A percentile compares a stretch with the other conserved stretches of the same genome.
These are phyloP conservation scores for Exophiala dermatitidis DNA, from an alignment of 2,329 filamentous ascomycete species.

Conservation along the genomic window DNA sequence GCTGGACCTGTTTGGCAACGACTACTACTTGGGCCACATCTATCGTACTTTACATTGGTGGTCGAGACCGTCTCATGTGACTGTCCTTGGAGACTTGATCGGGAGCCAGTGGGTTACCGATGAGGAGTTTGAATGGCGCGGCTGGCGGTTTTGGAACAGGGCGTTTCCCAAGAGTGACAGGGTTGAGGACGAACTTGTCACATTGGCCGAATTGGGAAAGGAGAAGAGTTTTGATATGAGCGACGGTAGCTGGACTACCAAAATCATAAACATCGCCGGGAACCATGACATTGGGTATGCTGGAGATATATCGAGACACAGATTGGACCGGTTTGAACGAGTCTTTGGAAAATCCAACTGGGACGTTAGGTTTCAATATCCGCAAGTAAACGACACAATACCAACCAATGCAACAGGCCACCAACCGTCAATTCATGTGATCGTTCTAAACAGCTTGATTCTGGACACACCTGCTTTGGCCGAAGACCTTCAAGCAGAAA, in stretches of 20 bases:
- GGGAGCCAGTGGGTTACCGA: slow-evolving; percentile 93
- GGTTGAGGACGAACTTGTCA: slow-evolving; percentile 46
- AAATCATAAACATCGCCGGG: slow-evolving; percentile 82
- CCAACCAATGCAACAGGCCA: slow-evolving; percentile 1
- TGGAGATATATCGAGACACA: slow-evolving; percentile 72
- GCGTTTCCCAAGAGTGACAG: slow-evolving; percentile 64
- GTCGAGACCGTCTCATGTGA: slow-evolving; percentile 75
- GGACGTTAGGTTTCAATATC: slow-evolving; percentile 67
- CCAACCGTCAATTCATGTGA: slow-evolving; percentile 61
- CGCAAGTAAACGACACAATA: slow-evolving; percentile 16
- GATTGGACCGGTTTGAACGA: slow-evolving; percentile 72
- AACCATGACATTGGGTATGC: slow-evolving; percentile 98
- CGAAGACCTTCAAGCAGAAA: slow-evolving; percentile 61
- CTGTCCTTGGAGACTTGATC: slow-evolving; percentile 81
- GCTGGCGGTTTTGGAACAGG: slow-evolving; percentile 68
- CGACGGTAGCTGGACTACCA: slow-evolving; percentile 56
- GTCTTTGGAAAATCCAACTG: slow-evolving; percentile 86
- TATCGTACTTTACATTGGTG: slow-evolving; percentile 80
- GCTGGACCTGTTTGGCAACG: slow-evolving; percentile 85
- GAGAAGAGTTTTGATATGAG: slow-evolving; percentile 46
- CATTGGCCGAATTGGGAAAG: slow-evolving; percentile 28
- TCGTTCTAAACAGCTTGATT: slow-evolving; percentile 89
- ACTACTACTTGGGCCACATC: slow-evolving; percentile 89
- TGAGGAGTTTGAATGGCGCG: slow-evolving; percentile 70
- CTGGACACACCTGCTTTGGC: slow-evolving; percentile 74